Conservation (phyloP, 768 basidiomycete genomes). For the Leccinum obscurum region DNA sequence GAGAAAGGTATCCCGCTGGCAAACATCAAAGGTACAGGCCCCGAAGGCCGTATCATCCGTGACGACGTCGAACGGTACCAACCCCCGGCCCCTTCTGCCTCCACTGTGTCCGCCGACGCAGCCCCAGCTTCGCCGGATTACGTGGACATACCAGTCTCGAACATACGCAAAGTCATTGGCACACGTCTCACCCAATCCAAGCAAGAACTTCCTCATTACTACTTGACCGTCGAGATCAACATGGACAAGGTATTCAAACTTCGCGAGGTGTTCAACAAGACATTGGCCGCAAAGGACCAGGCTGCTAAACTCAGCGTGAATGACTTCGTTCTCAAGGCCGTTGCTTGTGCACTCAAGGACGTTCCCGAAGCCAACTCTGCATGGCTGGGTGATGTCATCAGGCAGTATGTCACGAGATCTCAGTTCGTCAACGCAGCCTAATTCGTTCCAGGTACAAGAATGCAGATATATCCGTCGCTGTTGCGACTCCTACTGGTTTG, state of each 20-base stretch:
- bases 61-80: slow-evolving; percentile 94
- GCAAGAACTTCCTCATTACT: slow-evolving; percentile 95
- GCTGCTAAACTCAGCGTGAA: slow-evolving; percentile 93
- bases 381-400: slow-evolving; percentile 94
- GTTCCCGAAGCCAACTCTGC: slow-evolving; percentile 98
- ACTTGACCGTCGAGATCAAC: slow-evolving; percentile 90
- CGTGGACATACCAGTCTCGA: slow-evolving; percentile 85
- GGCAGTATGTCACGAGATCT: slow-evolving; percentile 64
- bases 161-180: slow-evolving; percentile 95
- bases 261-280: slow-evolving; percentile 93
- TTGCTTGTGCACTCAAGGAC: slow-evolving; percentile 85
- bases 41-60: slow-evolving; percentile 90
- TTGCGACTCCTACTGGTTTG: slow-evolving; percentile 92
- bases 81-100: slow-evolving; percentile 44
- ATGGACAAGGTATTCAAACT: slow-evolving; percentile 97
- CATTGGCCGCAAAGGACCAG: slow-evolving; percentile 84
- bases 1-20: slow-evolving; percentile 90
- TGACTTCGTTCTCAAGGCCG: slow-evolving; percentile 97
- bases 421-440: neutral
- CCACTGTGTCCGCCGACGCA: slow-evolving; percentile 45
- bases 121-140: slow-evolving; percentile 69
- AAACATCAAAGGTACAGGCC: slow-evolving; percentile 91
- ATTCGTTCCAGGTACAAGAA: slow-evolving; percentile 74
- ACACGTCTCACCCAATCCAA: slow-evolving; percentile 89
- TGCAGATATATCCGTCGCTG: slow-evolving; percentile 95